Conservation (phyloP, 345 rosid genomes). For the Cardamine chenopodiifolia region DNA sequence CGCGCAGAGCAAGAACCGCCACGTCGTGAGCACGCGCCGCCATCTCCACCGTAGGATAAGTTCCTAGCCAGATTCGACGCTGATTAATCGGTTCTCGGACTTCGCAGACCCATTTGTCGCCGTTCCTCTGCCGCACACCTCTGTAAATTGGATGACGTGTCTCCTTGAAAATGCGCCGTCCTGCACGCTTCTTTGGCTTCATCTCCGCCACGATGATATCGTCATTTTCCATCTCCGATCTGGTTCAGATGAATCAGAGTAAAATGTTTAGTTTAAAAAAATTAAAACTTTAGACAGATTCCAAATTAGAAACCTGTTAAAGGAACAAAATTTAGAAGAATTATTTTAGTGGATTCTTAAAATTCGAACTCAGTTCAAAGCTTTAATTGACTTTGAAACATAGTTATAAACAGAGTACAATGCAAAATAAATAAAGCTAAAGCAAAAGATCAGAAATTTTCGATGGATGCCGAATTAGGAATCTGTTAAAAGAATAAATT, state of each 20-base stretch:
- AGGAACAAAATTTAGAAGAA: not conserved
- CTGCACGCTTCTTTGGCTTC: slow-evolving; percentile 65
- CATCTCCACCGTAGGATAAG: slow-evolving; percentile 70
- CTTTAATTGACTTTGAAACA: not conserved
- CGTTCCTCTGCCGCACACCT: slow-evolving; percentile 58
- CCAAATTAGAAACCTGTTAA: not conserved
- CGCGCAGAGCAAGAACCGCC: slow-evolving; percentile 64
- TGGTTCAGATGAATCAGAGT: slow-evolving; percentile 9
- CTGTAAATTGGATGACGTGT: slow-evolving; percentile 73
- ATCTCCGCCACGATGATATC: slow-evolving; percentile 41
- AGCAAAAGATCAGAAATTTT: not conserved
- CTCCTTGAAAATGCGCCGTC: slow-evolving; percentile 56
- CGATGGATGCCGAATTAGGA: not conserved
- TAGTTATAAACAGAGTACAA: not conserved
- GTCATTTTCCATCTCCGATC: slow-evolving; percentile 39
- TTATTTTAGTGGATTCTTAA: not conserved
- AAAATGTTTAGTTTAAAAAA: not conserved
- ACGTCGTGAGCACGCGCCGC: slow-evolving; percentile 82
- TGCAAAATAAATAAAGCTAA: not conserved
- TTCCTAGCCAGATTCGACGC: slow-evolving; percentile 70
- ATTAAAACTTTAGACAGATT: not conserved
- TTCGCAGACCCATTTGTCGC: slow-evolving; percentile 71
- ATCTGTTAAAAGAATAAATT: too few species aligned
- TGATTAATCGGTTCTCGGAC: slow-evolving; percentile 61
- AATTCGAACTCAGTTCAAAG: not conserved